Base-by-base conservation (phyloP, 805 yeast species). In the Candida saitoana region DNA sequence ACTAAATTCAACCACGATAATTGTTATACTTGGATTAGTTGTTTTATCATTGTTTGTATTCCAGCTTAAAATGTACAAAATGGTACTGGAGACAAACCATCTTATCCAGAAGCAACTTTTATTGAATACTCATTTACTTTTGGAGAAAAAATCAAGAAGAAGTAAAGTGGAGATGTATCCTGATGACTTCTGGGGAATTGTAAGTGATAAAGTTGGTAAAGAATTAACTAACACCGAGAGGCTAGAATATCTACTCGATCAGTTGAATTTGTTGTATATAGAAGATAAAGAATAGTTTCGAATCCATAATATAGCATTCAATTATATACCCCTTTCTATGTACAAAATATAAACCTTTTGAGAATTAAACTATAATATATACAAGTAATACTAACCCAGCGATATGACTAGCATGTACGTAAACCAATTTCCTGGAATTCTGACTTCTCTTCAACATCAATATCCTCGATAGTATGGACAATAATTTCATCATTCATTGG, bases 401-500 rank as follows among this genome's bases (percentile, higher is more conserved):
- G 18, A 6, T 14, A 22, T 36, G 31, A n/a, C 44, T 43, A 63
- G 44, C 69, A 63, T 9, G 62, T 56, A 32, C 64, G 49, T 33
- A 63, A 52, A 11, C 51, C 57, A 17, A 57, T 51, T 20, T 51
- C 59, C 34, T 59, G 59, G 18, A 58, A 37, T 39, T 58, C 64
- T 5, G 56, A 47, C 34, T 51, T 70, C 50, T 81, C 85, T 18
- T 77, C 59, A 34, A 82, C 67, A 45, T 82, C 82, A 42, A 84
- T 69, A 50, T 80, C 74, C 49, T 84, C 91, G 24, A 84, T 70
- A 2, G 85, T 80, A 54, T 83, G 87, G 4, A 79, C 86, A 5
- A 68, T 36, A 25, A 84, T 76, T 45, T 67, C 56, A 43, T 76
- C 72, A 54, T 81, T 80, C n/a, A 65, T 62, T 18, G 70, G 71